These are phyloP conservation scores for Podila horticola DNA, from an alignment of 192 early-diverging fungal species.

Conservation along the genomic window DNA sequence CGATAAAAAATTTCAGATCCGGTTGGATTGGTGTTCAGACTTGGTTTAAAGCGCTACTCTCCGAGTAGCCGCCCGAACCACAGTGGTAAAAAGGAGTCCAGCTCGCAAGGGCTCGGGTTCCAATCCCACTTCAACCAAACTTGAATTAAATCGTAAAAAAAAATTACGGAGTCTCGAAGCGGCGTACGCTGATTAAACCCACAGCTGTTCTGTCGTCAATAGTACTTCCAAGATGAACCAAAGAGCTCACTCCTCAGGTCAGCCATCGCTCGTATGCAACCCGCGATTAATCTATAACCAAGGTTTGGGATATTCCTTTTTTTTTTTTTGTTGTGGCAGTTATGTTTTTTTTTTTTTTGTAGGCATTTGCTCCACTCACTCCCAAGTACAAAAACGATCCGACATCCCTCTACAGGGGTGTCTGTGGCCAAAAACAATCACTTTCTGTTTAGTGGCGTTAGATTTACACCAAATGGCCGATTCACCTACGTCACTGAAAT, in stretches of 20 bases:
- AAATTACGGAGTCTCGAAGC: constrained; percentile 50
- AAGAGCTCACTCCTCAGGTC: constrained; percentile 43
- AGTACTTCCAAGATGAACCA: constrained; percentile 50
- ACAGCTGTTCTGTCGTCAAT: constrained; percentile 53
- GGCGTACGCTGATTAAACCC: constrained; percentile 43
- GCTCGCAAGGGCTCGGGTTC: constrained; percentile 5
- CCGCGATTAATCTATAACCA: constrained; percentile 52
- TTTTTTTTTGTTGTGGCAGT: constrained; percentile 1
- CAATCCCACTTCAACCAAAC: constrained; percentile 8
- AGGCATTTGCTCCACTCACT: neutral
- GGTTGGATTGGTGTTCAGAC: neutral
- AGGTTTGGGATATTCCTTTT: constrained; percentile 30
- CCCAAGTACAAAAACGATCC: too few species aligned
- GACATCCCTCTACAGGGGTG: too few species aligned
- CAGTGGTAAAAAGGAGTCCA: neutral
- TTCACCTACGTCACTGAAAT: neutral
- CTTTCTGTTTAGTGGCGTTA: too few species aligned
- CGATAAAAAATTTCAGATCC: neutral
- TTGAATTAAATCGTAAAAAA: constrained; percentile 1
- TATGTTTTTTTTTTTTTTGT: neutral
- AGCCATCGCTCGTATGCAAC: constrained; percentile 49
- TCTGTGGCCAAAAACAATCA: too few species aligned
- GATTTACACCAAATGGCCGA: too few species aligned
- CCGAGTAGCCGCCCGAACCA: neutral
- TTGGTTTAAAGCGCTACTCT: neutral